Conservation (phyloP, 306 rosid genomes). For the Neltuma alba region DNA sequence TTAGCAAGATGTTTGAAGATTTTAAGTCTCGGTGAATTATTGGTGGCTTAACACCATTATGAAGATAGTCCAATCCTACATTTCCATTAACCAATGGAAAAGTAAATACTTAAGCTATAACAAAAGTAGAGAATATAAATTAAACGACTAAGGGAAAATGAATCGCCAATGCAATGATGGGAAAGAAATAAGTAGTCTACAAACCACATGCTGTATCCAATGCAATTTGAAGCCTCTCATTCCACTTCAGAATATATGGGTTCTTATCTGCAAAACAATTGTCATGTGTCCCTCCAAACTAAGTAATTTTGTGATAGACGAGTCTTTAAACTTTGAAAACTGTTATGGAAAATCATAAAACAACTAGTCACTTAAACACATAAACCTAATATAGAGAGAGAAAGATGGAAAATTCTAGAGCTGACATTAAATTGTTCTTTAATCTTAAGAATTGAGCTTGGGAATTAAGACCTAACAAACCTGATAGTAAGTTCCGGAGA, state of each 20-base stretch:
- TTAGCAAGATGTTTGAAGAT: slow-evolving; percentile 38
- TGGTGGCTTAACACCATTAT: slow-evolving; percentile 22
- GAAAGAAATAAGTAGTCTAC: not conserved
- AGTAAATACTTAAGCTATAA: slow-evolving; percentile 3
- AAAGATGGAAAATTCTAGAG: not conserved
- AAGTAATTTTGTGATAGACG: not conserved
- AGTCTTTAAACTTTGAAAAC: no score
- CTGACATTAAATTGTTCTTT: no score
- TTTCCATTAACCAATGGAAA: not conserved
- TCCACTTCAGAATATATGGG: slow-evolving; percentile 31
- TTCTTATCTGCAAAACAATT: slow-evolving; percentile 2
- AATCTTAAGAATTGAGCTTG: not conserved
- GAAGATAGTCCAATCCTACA: not conserved
- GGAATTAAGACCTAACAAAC: not conserved
- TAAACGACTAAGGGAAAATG: not conserved
- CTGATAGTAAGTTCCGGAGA: slow-evolving; percentile 18
- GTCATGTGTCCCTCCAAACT: not conserved
- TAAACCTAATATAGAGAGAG: not conserved
- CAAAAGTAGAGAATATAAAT: not conserved
- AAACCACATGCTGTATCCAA: slow-evolving; percentile 32
- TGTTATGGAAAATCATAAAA: not conserved
- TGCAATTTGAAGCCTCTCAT: slow-evolving; percentile 35
- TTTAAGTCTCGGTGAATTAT: slow-evolving; percentile 40
- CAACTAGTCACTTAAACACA: no score
- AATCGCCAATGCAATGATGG: not conserved